Evolutionary conservation across 2,329 filamentous ascomycete genomes (phyloP), one percentile per base, ranked within the genome.

Genomic region (Zymoseptoria pseudotritici): DNA sequence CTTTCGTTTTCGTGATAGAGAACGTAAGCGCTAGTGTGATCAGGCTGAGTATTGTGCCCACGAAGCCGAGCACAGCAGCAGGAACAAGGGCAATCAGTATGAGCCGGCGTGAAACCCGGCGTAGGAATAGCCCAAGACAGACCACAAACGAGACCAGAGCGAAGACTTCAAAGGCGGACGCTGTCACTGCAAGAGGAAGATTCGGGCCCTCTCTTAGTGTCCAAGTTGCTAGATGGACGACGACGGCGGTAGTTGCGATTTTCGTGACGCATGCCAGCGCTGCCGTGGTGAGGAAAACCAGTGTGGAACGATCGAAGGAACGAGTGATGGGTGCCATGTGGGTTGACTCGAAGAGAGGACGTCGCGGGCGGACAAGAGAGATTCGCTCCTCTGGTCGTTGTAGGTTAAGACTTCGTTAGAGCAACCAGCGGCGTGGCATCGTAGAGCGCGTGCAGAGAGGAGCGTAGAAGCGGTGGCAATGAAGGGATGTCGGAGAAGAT

Each of bases 151-250:
- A 58, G 49, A 61, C 42, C 19, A 69, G 50, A 29, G 65, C 59
- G 46, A 69, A 56, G 10, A 67, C 62, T 11, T 69, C 64, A 50
- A 69, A 59, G 9, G 62, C 56, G 17, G 63, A 65, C 50, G 65
- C 66, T n/a, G 60, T 60, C 4, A 66, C 54, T 9, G 61, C 63
- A 21, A 64, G 51, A n/a, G 55, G 58, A 54, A 65, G 62, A 20
- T 61, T 55, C 7, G 59, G 50, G 46, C 51, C 54, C 10, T 29
- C 26, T 6, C 31, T 26, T 22, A 65, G 51, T n/a, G 58, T 56
- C 26, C 59, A 59, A 21, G 63, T 62, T 24, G 65, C 62, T 52
- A 69, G 57, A 19, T 58, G 59, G 3, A 61, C 62, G 29, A 61
- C 60, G 49, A 66, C 64, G 26, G 64, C 65, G 20, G 62, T 58